Base-by-base conservation (phyloP, 1,284 basidiomycete genomes). In the Neonothopanus nambi region DNA sequence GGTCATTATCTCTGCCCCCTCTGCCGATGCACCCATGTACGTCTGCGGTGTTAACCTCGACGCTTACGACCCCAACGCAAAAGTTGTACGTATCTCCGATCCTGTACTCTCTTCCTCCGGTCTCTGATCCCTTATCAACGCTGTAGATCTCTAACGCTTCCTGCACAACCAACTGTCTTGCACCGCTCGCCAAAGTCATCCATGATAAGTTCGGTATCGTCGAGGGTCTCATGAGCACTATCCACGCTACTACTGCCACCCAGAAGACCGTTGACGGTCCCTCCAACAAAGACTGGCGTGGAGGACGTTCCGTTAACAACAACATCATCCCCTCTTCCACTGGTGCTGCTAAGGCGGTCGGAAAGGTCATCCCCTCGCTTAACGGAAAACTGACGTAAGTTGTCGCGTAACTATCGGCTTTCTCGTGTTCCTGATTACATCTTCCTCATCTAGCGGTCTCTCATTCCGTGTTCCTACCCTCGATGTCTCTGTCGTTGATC, bases 271-370 rank as follows among this genome's bases (percentile, higher is more conserved):
- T 98, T 66, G 95, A 98, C 65, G 95, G 95, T 60, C 95, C 95
- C 49, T 98, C 94, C 51, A 70, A 82, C 80, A 98, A 94, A 79
- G 92, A 94, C 78, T 91, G 93, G 93, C 89, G 91, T 75, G 97
- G 97, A 73, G 96, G 96, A 65, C 97, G 96, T 80, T 87, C 89
- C 66, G 95, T 96, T 60, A 89, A 88, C 74, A 91, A 91, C 80
- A 99, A 99, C 88, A 98, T 99, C 78, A 99, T 99, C 71, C 96
- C 96, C 56, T 98, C 96, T 28, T 97, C 94, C 67, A 99, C 97
- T 61, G 96, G 96, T 80, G 96, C 96, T 61, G 97, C 97, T 74
- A 99, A 99, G 84, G 94, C 95, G 61, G 96, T 98, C 70, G 96
- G 96, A 70, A 98, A 99, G 84, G 96, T 99, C 73, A 99, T 99